Conservation (phyloP, 306 rosid genomes). For the Sphenostylis stenocarpa region DNA sequence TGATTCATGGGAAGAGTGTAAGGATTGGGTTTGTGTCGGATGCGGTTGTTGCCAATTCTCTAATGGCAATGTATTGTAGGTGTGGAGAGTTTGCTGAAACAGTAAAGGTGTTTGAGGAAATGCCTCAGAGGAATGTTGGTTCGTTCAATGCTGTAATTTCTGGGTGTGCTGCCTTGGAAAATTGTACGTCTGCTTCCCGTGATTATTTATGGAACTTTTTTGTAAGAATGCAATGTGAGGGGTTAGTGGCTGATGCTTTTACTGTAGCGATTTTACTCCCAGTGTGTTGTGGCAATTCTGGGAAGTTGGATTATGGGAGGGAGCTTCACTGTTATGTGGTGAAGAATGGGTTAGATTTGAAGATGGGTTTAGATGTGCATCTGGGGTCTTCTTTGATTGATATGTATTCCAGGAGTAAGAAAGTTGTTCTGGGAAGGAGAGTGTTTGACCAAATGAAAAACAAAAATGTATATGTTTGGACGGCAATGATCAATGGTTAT, state of each 20-base stretch:
- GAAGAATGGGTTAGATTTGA: constrained; percentile 50
- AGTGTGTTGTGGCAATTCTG: constrained; percentile 36
- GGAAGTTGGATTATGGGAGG: constrained; percentile 58
- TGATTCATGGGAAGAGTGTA: constrained; percentile 67
- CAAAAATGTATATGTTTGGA: constrained; percentile 71
- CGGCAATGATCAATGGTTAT: constrained; percentile 70
- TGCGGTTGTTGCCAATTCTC: constrained; percentile 63
- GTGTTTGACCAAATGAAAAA: constrained; percentile 66
- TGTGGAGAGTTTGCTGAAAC: constrained; percentile 48
- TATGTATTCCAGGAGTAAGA: constrained; percentile 67
- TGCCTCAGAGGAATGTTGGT: constrained; percentile 59
- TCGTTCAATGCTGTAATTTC: constrained; percentile 72
- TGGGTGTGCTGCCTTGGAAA: constrained; percentile 41
- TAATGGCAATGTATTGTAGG: constrained; percentile 63
- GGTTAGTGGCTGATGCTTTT: constrained; percentile 61
- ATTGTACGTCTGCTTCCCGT: constrained; percentile 13
- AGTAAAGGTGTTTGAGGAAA: constrained; percentile 69
- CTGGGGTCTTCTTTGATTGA: constrained; percentile 82
- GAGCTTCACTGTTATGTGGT: constrained; percentile 73
- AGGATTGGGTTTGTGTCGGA: constrained; percentile 57
- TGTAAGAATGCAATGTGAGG: constrained; percentile 49
- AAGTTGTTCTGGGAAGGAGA: constrained; percentile 44
- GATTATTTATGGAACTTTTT: constrained; percentile 45
- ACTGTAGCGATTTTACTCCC: constrained; percentile 64
- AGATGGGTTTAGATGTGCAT: constrained; percentile 54